These are phyloP conservation scores for Herpetomonas tarakana DNA, from an alignment of 208 protist genomes.

Conservation along the genomic window DNA sequence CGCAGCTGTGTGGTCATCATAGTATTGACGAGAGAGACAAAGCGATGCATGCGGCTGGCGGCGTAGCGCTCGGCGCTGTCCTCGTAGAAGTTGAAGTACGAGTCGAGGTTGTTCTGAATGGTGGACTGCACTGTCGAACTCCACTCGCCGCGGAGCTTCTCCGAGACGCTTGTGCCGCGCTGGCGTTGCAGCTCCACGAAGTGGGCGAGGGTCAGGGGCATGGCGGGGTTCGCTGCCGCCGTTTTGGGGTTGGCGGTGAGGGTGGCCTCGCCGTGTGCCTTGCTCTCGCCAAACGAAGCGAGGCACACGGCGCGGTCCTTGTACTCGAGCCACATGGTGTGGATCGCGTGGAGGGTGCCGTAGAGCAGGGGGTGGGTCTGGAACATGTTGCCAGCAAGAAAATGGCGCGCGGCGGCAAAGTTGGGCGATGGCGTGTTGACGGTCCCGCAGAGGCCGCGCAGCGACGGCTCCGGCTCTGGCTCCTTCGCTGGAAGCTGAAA, in stretches of 20 bases:
- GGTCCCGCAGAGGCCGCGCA: constrained; percentile 62
- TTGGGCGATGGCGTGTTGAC: constrained; percentile 84
- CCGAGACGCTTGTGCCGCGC: constrained; percentile 49
- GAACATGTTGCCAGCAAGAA: constrained; percentile 86
- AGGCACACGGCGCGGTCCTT: constrained; percentile 53
- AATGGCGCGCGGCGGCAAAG: constrained; percentile 52
- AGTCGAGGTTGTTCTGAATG: constrained; percentile 92
- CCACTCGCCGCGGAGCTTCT: constrained; percentile 91
- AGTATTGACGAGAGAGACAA: constrained; percentile 88
- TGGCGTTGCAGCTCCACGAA: constrained; percentile 72
- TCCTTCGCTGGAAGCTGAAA: constrained; percentile 33
- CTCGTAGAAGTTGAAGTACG: constrained; percentile 94
- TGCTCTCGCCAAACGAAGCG: constrained; percentile 27
- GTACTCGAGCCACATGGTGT: constrained; percentile 80
- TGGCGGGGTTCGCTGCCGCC: background rate
- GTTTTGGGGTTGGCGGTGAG: background rate
- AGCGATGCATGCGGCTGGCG: constrained; percentile 84
- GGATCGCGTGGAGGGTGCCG: constrained; percentile 73
- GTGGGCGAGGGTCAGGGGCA: constrained; percentile 67
- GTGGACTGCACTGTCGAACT: constrained; percentile 87
- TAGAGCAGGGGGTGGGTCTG: constrained; percentile 83
- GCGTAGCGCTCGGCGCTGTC: constrained; percentile 85
- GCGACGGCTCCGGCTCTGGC: constrained; percentile 32
- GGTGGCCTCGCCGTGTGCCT: background rate
- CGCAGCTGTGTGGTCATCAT: constrained; percentile 92